Conservation (phyloP, 2,329 filamentous ascomycete species). For the Cladophialophora immunda region DNA sequence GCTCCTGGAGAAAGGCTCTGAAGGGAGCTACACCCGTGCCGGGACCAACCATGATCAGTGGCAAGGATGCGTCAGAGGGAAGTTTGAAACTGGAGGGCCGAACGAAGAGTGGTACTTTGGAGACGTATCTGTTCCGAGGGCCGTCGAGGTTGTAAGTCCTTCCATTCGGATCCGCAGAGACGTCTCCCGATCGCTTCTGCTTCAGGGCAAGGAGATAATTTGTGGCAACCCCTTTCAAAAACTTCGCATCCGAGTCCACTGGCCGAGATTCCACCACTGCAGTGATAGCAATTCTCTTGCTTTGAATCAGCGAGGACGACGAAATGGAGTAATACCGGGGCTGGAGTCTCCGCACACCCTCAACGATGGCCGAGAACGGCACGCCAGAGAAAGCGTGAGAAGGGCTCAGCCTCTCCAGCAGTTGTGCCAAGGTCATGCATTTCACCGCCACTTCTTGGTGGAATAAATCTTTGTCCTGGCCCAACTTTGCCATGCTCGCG, state of each 20-base stretch:
- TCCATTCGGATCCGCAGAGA: conserved; percentile 72
- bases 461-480: conserved; percentile 95
- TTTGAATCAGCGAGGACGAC: conserved; percentile 93
- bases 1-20: conserved; percentile 35
- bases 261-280: conserved; percentile 85
- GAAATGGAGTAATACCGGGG: conserved; percentile 99
- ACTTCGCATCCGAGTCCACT: conserved; percentile 76
- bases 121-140: conserved; percentile 95
- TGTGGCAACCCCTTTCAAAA: conserved; percentile 93
- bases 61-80: conserved; percentile 92
- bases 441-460: conserved; percentile 80
- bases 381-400: conserved; percentile 78
- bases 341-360: conserved; percentile 92
- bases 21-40: conserved; percentile 81
- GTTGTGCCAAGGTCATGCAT: conserved; percentile 87
- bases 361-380: conserved; percentile 93
- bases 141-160: conserved; percentile 82
- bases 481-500: conserved; percentile 90
- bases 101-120: conserved; percentile 90
- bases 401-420: conserved; percentile 75
- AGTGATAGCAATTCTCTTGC: conserved; percentile 95
- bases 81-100: conserved; percentile 99
- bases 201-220: conserved; percentile 96
- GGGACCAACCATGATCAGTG: conserved; percentile 93
- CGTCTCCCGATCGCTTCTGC: conserved; percentile 80